Conservation (phyloP, 352 stramenopile genomes). For the Phytophthora megakarya region DNA sequence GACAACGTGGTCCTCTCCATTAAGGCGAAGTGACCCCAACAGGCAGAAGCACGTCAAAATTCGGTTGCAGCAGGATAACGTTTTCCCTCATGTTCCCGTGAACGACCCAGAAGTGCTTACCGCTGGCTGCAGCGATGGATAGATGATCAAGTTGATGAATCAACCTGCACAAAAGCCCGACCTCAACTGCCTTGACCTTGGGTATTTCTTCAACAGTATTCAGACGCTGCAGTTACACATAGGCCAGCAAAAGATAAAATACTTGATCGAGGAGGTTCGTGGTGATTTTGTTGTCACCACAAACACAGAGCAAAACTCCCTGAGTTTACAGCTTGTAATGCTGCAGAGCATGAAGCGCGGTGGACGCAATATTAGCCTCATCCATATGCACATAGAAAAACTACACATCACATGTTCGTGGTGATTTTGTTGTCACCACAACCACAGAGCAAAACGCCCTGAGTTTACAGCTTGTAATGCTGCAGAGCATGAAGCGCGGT, state of each 20-base stretch:
- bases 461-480: background rate
- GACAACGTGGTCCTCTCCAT: constrained; percentile 6
- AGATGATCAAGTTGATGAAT: constrained; percentile 1
- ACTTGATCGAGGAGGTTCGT: background rate
- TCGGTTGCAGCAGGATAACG: constrained; percentile 13
- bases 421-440: background rate
- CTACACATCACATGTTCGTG: no score
- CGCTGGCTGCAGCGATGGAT: constrained; percentile 4
- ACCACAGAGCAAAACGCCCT: constrained; percentile 10
- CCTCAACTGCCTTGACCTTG: constrained; percentile 8
- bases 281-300: background rate
- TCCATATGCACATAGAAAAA: no score
- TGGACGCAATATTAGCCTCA: background rate
- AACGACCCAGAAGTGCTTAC: constrained; percentile 2
- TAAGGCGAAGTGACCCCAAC: constrained; percentile 10
- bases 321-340: constrained; percentile 2
- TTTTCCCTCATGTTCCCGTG: background rate
- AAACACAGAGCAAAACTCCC: constrained; percentile 11
- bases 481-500: background rate
- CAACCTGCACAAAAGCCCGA: constrained; percentile 10
- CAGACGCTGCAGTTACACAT: constrained; percentile 2
- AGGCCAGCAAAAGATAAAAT: background rate
- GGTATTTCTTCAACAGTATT: constrained; percentile 10
- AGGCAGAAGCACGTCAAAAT: constrained; percentile 1
- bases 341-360: background rate